Conservation (phyloP, 768 basidiomycete genomes). For the Cyathus striatus region DNA sequence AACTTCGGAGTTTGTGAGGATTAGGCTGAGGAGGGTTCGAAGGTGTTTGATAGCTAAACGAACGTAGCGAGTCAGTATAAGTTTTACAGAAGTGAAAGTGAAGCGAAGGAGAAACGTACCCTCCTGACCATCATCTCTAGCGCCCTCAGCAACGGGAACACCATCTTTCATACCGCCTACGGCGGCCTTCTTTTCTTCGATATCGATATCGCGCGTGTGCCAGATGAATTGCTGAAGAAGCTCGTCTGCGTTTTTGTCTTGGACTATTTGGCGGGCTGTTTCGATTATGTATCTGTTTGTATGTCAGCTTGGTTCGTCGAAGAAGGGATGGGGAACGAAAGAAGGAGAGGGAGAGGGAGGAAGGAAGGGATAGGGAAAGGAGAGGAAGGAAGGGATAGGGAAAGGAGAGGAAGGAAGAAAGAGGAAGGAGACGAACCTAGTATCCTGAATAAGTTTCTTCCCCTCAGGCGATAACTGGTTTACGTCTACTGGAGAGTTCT, state of each 20-base stretch:
- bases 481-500: constrained; percentile 53
- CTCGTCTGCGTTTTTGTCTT: constrained; percentile 86
- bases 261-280: constrained; percentile 66
- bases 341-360: too few relatives aligned
- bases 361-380: too few relatives aligned
- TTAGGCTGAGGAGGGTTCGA: constrained; percentile 78
- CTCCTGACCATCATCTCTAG: constrained; percentile 52
- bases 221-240: constrained; percentile 89
- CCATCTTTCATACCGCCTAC: too few relatives aligned
- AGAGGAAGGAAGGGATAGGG: too few relatives aligned
- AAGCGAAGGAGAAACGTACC: constrained; percentile 31
- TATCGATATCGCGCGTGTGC: constrained; percentile 60
- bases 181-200: too few relatives aligned
- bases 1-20: constrained; percentile 90
- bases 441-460: constrained; percentile 67
- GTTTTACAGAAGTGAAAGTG: neutral
- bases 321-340: too few relatives aligned
- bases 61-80: too few relatives aligned
- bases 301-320: too few relatives aligned
- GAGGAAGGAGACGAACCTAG: too few relatives aligned
- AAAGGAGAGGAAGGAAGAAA: too few relatives aligned
- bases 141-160: constrained; percentile 45
- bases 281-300: constrained; percentile 78
- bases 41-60: constrained; percentile 71
- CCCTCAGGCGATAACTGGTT: constrained; percentile 74